Evolutionary conservation across 192 early-diverging fungal species (phyloP), one percentile per base, ranked within the genome.

Genomic region (Mortierella hygrophila): DNA sequence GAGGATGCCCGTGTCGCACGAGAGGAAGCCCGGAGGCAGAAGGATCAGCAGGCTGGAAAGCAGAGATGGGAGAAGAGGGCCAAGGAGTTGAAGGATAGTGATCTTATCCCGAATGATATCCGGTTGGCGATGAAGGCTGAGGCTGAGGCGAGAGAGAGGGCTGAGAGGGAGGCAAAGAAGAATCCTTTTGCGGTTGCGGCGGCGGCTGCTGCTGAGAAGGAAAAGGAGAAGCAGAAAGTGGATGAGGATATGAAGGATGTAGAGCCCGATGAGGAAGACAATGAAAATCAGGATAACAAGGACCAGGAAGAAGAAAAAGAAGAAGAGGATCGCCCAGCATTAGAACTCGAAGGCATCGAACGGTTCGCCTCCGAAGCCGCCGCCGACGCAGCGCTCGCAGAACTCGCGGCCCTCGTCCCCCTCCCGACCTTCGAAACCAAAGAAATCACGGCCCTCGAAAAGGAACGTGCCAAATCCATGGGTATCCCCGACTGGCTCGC

Each of bases 401-500:
- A 80, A 42, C 69, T 85, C 1, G 72, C 37, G 21, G 78, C 79
- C 8, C 57, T 78, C 10, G 88, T 84, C n/a, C 88, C 90, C 5
- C 88, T 93, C 10, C 92, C 92, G 11, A 78, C 82, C 74, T 88
- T 90, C 83, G 83, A 82, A 76, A 69, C 65, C 54, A 77, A 85
- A 76, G 75, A 82, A 29, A 80, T 87, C 37, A 84, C 88, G 15
- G 82, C 81, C 18, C 65, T 83, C 70, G 91, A 91, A 70, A 72
- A 78, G n/a, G 87, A 88, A 32, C 80, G 88, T 20, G 70, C 88
- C 13, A 91, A 92, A 65, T 85, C 85, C 41, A 93, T 94, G 91
- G 97, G 97, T 79, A 93, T 99, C 49, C 97, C 98, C 2, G 85
- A 91, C 54, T 99, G 98, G 98, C 89, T 99, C 29, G 92, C 93